These are phyloP conservation scores for Pelagophyceae sp. DNA, from an alignment of 352 stramenopile species.

Conservation along the genomic window DNA sequence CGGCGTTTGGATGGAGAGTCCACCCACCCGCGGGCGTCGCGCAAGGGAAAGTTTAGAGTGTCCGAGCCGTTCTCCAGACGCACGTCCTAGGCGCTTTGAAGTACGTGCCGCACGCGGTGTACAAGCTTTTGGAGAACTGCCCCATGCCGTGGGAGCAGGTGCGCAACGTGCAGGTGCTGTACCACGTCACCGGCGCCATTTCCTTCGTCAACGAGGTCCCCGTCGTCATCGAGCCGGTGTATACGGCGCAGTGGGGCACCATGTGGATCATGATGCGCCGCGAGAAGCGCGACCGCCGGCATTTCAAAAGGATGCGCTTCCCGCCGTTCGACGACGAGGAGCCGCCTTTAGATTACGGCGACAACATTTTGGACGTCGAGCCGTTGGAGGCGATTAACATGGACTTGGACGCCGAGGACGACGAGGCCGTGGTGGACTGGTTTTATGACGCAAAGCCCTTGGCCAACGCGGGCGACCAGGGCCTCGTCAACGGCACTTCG, in stretches of 20 bases:
- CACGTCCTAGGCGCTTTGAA: slow-evolving; percentile 99
- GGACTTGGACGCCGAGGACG: slow-evolving; percentile 80
- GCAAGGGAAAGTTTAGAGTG: too few relatives aligned
- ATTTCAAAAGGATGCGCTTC: slow-evolving; percentile 99
- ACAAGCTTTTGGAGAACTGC: slow-evolving; percentile 99
- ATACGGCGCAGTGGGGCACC: slow-evolving; percentile 98
- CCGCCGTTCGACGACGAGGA: slow-evolving; percentile 99
- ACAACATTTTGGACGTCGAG: slow-evolving; percentile 95
- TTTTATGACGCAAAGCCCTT: slow-evolving; percentile 91
- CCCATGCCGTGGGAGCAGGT: slow-evolving; percentile 99
- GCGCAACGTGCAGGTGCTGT: slow-evolving; percentile 96
- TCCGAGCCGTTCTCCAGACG: too few relatives aligned
- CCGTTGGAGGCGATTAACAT: slow-evolving; percentile 90
- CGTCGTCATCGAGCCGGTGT: slow-evolving; percentile 97
- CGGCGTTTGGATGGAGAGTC: too few relatives aligned
- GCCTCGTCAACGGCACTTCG: slow-evolving; percentile 88
- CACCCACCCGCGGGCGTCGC: too few relatives aligned
- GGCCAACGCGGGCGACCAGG: slow-evolving; percentile 24
- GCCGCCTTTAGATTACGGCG: slow-evolving; percentile 81
- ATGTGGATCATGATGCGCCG: slow-evolving; percentile 99
- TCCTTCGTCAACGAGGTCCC: slow-evolving; percentile 98
- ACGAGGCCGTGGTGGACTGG: slow-evolving; percentile 83
- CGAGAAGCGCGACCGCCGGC: slow-evolving; percentile 94
- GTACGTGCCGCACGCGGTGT: slow-evolving; percentile 97
- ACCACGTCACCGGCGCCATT: slow-evolving; percentile 98